Base-by-base conservation (phyloP, 805 yeast species). In the Zygotorulaspora danielsina region DNA sequence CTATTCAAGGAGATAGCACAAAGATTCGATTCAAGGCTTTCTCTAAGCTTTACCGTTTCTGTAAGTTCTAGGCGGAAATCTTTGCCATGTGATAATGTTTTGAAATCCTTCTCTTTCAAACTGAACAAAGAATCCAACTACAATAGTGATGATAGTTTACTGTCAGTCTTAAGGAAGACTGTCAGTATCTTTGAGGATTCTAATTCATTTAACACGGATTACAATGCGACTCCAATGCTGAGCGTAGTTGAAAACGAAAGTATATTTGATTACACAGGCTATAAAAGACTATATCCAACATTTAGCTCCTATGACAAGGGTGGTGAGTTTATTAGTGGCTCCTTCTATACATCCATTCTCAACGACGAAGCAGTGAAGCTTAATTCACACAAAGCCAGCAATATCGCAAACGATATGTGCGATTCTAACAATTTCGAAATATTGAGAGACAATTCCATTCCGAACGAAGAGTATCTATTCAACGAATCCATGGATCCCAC, bases 271-370 rank as follows among this genome's bases (percentile, higher is more conserved):
- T 55, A 60, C 37, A 41, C 46, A 19, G 67, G 67, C 8, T 62
- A 60, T 36, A 58, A 52, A 36, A 52, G 51, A 32, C 41, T 61
- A 22, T 40, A 44, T 26, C 51, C 58, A 6, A 55, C 56, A 37
- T 54, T 44, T 36, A 43, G 45, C 21, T 55, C 59, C 15, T 62
- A 55, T 44, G 64, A 61, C 38, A 58, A 57, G 27, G 55, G 54
- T 36, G 67, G 67, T 27, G 64, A 58, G 32, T 45, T 61, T 32
- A 48, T 59, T 4, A 56, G 64, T 22, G 51, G 61, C 3, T 60
- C 65, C 7, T 39, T 60, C n/a, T 63, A 60, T 39, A 61, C 66
- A 2, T 45, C 59, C 11, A 32, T 47, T 55, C 26, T 41, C 38
- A 30, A 28, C 21, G 35, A 37, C n/a, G 22, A 29, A 19, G 24